phyloP scores from a whole-genome alignment of 2,329 filamentous ascomycete genomes.

The Fusarium sublunatum region DNA sequence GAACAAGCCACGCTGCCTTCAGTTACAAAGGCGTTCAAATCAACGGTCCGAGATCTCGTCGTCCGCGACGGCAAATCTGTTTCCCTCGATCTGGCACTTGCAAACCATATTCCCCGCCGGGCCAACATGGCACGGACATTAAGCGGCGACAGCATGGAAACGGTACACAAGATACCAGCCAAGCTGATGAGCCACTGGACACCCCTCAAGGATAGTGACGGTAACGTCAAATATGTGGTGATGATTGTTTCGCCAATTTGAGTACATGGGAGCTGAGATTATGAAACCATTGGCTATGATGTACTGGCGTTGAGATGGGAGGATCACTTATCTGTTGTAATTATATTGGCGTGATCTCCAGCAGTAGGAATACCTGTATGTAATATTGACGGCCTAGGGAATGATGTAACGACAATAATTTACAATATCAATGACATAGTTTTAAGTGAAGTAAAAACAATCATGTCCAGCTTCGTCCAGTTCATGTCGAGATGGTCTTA shows the following conservation, averaged over 20 bases:
- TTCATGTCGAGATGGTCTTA: no score
- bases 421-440: conserved; percentile 2
- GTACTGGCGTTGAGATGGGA: conserved; percentile 2
- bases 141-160: conserved; percentile 31
- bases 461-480: not conserved
- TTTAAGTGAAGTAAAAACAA: not conserved
- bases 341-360: conserved; percentile 16
- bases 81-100: conserved; percentile 46
- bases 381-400: conserved; percentile 33
- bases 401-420: conserved; percentile 36
- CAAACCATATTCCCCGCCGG: conserved; percentile 45
- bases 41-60: conserved; percentile 55
- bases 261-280: not conserved
- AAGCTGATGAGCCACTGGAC: conserved; percentile 49
- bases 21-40: conserved; percentile 58
- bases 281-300: conserved; percentile 1
- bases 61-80: conserved; percentile 52
- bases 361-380: conserved; percentile 30
- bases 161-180: conserved; percentile 31
- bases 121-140: conserved; percentile 38
- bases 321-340: conserved; percentile 7
- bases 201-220: conserved; percentile 43
- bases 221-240: conserved; percentile 43
- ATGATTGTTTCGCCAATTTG: conserved; percentile 39
- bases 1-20: conserved; percentile 58